Base-by-base conservation (phyloP, 2,329 filamentous ascomycete species). In the Penicillium olsonii region DNA sequence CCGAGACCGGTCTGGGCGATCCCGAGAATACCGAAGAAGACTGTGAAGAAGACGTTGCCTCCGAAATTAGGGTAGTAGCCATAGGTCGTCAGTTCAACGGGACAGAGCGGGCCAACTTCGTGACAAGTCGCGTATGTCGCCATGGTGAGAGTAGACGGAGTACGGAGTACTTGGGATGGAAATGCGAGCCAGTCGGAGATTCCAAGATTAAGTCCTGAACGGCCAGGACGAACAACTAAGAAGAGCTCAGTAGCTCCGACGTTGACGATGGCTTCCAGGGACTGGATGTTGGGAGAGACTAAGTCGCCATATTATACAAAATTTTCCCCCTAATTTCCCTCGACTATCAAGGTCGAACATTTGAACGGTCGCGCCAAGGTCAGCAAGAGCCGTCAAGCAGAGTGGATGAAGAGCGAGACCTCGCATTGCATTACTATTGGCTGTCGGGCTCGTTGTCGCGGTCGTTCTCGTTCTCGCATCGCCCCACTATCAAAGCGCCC, bases 1-100 rank as follows among this genome's bases (percentile, higher is more conserved):
- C 80, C 79, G 6, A 81, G 65, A 1, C 65, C 67, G 19, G 81
- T 41, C 41, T 84, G 80, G 17, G 72, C 61, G 5, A 81, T 12
- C 2, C 78, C 70, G 41, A 76, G 69, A 3, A 80, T 17, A 22
- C 65, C 77, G 60, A 82, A 83, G 59, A 81, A 74, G 22, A 72
- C 73, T 0, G 75, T 57, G 61, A 81, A 82, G 66, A 81, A 75
- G 39, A 74, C 68, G 58, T 82, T 83, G 14, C 75, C 79, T 4
- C 68, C 70, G 1, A 81, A 64, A 31, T 67, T 74, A 0, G 82
- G 82, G 27, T 76, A 70, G 64, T 84, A 84, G 20, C 78, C 75
- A 55, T 83, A 80, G 14, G 76, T 72, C 2, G 77, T 79, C 1
- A 67, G 69, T 45, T 75, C 64, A 15, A 81, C 69, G 0, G 76